Percentiles rank a stretch among this genome's conserved stretches.
Conservation (phyloP, 129 eudicot species). For the Logfia minima region DNA sequence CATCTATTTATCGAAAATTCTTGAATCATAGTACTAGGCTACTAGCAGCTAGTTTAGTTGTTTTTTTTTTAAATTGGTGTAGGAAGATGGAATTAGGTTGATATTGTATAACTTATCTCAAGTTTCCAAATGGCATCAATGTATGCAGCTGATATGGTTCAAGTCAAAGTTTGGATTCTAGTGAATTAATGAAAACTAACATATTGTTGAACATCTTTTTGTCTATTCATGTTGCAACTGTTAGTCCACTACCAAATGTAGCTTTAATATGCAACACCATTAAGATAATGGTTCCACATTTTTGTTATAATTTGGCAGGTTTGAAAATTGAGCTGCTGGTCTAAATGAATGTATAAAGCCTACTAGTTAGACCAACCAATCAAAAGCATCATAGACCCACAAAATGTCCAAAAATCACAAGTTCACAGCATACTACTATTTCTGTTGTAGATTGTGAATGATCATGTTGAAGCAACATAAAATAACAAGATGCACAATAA, state of each 20-base stretch:
- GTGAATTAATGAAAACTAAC: slow-evolving; percentile 10
- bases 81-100: background rate
- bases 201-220: background rate
- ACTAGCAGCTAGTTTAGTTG: no score
- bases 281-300: slow-evolving; percentile 3
- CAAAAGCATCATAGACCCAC: background rate
- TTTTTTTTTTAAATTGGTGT: background rate
- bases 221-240: slow-evolving; percentile 21
- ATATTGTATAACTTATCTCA: background rate
- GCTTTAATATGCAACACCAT: slow-evolving; percentile 4
- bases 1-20: background rate
- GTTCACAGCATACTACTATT: background rate
- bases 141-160: slow-evolving; percentile 17
- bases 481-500: no score
- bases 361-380: background rate
- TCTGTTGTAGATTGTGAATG: background rate
- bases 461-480: background rate
- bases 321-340: background rate
- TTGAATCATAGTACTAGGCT: no score
- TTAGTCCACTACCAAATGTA: slow-evolving; percentile 24
- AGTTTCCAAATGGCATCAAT: slow-evolving; percentile 25
- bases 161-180: slow-evolving; percentile 18
- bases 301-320: slow-evolving; percentile 11
- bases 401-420: background rate
- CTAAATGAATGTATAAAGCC: background rate